Conservation (phyloP, 345 rosid species). For the Sapria himalayana region DNA sequence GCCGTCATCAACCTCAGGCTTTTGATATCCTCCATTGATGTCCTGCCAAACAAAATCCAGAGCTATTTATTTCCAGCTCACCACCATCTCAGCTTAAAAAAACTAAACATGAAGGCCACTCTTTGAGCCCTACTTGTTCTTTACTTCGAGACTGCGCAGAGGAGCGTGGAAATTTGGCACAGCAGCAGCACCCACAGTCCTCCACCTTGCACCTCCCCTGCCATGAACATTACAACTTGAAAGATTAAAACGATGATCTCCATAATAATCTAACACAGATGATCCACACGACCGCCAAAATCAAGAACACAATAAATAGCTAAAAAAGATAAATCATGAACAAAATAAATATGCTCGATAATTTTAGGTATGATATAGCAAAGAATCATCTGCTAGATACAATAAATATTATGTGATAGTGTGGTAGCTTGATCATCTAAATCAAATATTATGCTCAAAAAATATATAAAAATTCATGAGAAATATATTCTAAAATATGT, state of each 20-base stretch:
- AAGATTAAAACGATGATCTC: too few relatives aligned
- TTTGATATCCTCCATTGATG: slow-evolving; percentile 49
- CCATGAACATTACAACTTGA: background rate
- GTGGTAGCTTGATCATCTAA: too few relatives aligned
- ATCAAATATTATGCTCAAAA: too few relatives aligned
- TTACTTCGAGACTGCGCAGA: slow-evolving; percentile 55
- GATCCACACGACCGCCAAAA: background rate
- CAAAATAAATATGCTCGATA: too few relatives aligned
- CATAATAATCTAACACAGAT: too few relatives aligned
- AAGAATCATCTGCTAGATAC: too few relatives aligned
- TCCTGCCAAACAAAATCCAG: slow-evolving; percentile 19
- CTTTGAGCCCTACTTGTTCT: slow-evolving; percentile 26
- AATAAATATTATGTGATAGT: too few relatives aligned
- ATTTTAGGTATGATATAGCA: too few relatives aligned
- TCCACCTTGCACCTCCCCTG: slow-evolving; percentile 31
- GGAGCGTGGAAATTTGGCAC: slow-evolving; percentile 54
- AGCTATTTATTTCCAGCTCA: background rate
- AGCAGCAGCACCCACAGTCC: slow-evolving; percentile 41
- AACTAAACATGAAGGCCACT: background rate
- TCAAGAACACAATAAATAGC: background rate
- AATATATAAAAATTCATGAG: too few relatives aligned
- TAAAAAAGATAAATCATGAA: background rate
- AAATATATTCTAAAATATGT: too few relatives aligned
- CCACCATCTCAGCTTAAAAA: background rate
- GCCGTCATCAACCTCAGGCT: slow-evolving; percentile 62